These are phyloP conservation scores for Juglanconis juglandina DNA, from an alignment of 2,329 filamentous ascomycete genomes.

Conservation along the genomic window DNA sequence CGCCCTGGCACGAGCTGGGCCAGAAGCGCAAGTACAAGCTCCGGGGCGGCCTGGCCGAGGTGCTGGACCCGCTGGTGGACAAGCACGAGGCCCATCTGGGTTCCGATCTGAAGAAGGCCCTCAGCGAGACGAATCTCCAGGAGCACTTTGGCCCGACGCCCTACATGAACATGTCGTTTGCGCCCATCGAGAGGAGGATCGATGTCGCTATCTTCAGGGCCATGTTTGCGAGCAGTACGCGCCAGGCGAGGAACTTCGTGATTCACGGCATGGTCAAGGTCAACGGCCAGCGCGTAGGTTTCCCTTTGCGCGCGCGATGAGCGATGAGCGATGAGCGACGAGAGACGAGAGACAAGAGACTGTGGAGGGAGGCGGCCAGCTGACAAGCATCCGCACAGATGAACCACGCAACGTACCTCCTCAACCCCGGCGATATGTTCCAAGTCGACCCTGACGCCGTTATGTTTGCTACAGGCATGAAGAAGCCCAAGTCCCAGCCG, in stretches of 20 bases:
- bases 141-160: slow-evolving; percentile 56
- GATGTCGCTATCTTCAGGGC: slow-evolving; percentile 94
- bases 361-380: neutral
- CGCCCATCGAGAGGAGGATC: slow-evolving; percentile 82
- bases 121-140: slow-evolving; percentile 25
- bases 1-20: slow-evolving; percentile 20
- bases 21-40: slow-evolving; percentile 20
- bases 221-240: slow-evolving; percentile 86
- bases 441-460: slow-evolving; percentile 88
- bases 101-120: neutral
- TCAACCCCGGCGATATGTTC: slow-evolving; percentile 98
- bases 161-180: slow-evolving; percentile 95
- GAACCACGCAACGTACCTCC: slow-evolving; percentile 83
- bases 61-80: slow-evolving; percentile 1
- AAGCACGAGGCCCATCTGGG: neutral
- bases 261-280: slow-evolving; percentile 91
- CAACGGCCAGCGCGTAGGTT: slow-evolving; percentile 84
- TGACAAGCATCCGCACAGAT: slow-evolving; percentile 55
- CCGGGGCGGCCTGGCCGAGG: slow-evolving; percentile 4
- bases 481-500: slow-evolving; percentile 45
- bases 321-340: neutral
- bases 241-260: slow-evolving; percentile 91
- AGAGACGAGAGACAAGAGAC: neutral
- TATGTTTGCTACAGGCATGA: slow-evolving; percentile 77
- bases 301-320: neutral